These are phyloP conservation scores for Chytriomyces hyalinus DNA, from an alignment of 192 early-diverging fungal species.

Conservation along the genomic window DNA sequence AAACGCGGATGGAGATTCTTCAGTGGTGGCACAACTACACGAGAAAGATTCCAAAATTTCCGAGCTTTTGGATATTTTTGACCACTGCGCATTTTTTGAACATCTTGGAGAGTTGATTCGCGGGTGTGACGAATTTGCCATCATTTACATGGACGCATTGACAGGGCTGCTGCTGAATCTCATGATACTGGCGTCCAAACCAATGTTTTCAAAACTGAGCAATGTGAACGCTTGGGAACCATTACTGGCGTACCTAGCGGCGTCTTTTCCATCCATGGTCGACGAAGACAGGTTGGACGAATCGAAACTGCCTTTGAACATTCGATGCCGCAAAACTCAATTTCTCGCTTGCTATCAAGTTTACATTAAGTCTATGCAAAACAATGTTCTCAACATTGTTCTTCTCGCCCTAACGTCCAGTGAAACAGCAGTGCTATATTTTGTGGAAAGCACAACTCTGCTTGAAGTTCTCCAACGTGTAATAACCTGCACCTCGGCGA, in stretches of 20 bases:
- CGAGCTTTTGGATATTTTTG: constrained; percentile 19
- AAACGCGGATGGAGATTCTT: background rate
- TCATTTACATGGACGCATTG: constrained; percentile 41
- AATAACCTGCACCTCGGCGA: no score
- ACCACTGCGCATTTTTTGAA: constrained; percentile 48
- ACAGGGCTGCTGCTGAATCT: constrained; percentile 43
- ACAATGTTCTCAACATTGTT: constrained; percentile 15
- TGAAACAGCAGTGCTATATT: background rate
- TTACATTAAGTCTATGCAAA: constrained; percentile 22
- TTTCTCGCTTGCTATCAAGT: constrained; percentile 26
- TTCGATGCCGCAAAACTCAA: constrained; percentile 29
- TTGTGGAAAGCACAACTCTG: constrained; percentile 18
- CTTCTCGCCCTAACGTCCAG: background rate
- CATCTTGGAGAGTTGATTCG: constrained; percentile 10
- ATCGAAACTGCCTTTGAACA: background rate
- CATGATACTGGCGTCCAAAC: constrained; percentile 34
- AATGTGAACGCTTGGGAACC: constrained; percentile 19
- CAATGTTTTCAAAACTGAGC: constrained; percentile 23
- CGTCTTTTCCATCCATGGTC: background rate
- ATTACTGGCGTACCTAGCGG: constrained; percentile 26
- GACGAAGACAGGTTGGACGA: background rate
- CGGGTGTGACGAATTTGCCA: constrained; percentile 18
- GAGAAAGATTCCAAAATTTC: background rate
- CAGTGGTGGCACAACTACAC: background rate
- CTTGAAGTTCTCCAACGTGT: constrained; percentile 8